phyloP scores from a whole-genome alignment of 2,329 filamentous ascomycete genomes.

The Elsinoe fawcettii region DNA sequence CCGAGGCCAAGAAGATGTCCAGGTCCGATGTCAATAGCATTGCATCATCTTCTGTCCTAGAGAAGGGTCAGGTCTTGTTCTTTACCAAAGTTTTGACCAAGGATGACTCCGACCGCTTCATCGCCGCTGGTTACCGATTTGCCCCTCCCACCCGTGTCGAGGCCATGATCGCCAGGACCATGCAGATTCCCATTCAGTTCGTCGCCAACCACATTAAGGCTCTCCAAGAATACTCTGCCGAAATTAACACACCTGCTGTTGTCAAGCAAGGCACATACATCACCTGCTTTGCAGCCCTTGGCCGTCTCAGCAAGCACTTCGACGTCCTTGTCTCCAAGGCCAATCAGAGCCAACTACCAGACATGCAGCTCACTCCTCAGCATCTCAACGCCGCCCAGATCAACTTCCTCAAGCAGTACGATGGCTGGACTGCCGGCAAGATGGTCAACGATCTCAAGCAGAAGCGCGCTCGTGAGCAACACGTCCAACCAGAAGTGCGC shows the following conservation, averaged over 20 bases:
- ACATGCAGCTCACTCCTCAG: slow-evolving; percentile 33
- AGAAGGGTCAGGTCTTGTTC: slow-evolving; percentile 73
- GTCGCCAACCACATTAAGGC: slow-evolving; percentile 54
- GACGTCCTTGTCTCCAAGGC: slow-evolving; percentile 38
- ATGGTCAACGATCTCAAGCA: slow-evolving; percentile 18
- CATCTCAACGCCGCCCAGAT: slow-evolving; percentile 28
- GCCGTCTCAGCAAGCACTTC: slow-evolving; percentile 30
- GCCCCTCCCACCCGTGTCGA: slow-evolving; percentile 61
- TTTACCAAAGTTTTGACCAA: slow-evolving; percentile 58
- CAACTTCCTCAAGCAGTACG: slow-evolving; percentile 28
- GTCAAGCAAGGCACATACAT: slow-evolving; percentile 36
- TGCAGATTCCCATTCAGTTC: slow-evolving; percentile 62
- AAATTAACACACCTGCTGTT: slow-evolving; percentile 32
- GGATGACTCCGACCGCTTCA: slow-evolving; percentile 55
- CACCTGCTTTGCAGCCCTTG: slow-evolving; percentile 31
- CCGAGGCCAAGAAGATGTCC: slow-evolving; percentile 10
- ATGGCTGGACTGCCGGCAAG: slow-evolving; percentile 27
- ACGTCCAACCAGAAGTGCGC: slow-evolving; percentile 26
- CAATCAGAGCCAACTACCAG: slow-evolving; percentile 37
- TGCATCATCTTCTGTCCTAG: slow-evolving; percentile 35
- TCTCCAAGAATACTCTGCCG: slow-evolving; percentile 54
- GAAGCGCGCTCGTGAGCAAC: slow-evolving; percentile 16
- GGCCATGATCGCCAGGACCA: slow-evolving; percentile 59
- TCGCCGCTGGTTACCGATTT: slow-evolving; percentile 71
- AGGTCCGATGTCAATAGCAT: slow-evolving; percentile 12